Evolutionary conservation across 805 yeast genomes (phyloP).

Genomic region (Candida wancherniae): DNA sequence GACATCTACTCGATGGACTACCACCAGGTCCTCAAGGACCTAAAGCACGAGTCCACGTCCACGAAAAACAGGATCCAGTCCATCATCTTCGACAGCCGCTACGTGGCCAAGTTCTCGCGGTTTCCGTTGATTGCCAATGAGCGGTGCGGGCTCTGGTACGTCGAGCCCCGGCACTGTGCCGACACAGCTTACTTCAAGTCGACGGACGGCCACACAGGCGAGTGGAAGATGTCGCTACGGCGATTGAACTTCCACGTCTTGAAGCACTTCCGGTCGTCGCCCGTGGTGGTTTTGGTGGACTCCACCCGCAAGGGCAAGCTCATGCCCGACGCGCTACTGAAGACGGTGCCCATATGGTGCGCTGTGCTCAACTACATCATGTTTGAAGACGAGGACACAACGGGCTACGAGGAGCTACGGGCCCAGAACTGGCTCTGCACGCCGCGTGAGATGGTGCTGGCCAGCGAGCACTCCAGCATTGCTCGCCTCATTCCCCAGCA

Average conservation of each 20-base stretch:
- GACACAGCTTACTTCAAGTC: slow-evolving; percentile 76
- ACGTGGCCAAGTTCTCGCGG: slow-evolving; percentile 15
- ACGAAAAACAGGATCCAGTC: slow-evolving; percentile 65
- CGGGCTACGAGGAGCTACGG: slow-evolving; percentile 1
- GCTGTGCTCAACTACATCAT: slow-evolving; percentile 62
- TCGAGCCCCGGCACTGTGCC: slow-evolving; percentile 36
- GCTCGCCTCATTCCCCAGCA: slow-evolving; percentile 42
- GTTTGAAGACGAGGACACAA: slow-evolving; percentile 26
- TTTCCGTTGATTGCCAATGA: slow-evolving; percentile 65
- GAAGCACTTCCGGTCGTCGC: slow-evolving; percentile 35
- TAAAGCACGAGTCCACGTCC: slow-evolving; percentile 55
- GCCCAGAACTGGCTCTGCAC: slow-evolving; percentile 36
- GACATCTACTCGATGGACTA: too few relatives aligned
- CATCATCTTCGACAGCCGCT: slow-evolving; percentile 23
- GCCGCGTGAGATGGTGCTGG: slow-evolving; percentile 52
- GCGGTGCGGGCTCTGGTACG: slow-evolving; percentile 86
- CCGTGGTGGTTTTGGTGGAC: slow-evolving; percentile 65
- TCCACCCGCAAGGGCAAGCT: slow-evolving; percentile 82
- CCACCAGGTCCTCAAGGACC: slow-evolving; percentile 15
- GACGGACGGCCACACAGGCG: slow-evolving; percentile 82
- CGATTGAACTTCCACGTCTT: slow-evolving; percentile 72
- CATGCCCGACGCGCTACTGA: slow-evolving; percentile 82
- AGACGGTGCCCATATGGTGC: slow-evolving; percentile 91
- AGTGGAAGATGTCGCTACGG: slow-evolving; percentile 75
- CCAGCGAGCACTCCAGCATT: slow-evolving; percentile 54